Percentiles rank a stretch among this genome's conserved stretches.
Evolutionary conservation across 2,329 filamentous ascomycete genomes (phyloP).

Genomic region (Zasmidium cellare): DNA sequence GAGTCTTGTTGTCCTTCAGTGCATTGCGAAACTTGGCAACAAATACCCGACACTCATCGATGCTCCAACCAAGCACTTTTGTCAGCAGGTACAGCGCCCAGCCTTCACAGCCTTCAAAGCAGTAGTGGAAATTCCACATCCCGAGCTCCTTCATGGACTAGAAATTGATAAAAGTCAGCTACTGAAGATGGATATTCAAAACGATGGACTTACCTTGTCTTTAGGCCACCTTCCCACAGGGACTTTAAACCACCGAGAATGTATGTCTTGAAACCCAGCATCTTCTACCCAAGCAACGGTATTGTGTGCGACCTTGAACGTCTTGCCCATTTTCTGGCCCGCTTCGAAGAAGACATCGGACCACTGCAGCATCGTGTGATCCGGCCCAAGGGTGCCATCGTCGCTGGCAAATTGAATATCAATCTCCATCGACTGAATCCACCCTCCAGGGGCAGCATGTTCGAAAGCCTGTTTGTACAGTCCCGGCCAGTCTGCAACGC

Average conservation of each 20-base stretch:
- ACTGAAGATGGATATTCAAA: too few species aligned
- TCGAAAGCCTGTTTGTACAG: slow-evolving; percentile 1
- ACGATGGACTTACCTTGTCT: neutral
- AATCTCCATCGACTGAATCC: neutral
- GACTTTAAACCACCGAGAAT: slow-evolving; percentile 35
- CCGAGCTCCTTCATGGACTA: slow-evolving; percentile 2
- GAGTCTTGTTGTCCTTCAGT: slow-evolving; percentile 2
- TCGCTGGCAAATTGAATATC: slow-evolving; percentile 3
- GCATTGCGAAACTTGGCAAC: slow-evolving; percentile 5
- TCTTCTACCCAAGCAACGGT: slow-evolving; percentile 1
- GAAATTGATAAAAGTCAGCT: too few species aligned
- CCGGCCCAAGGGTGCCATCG: neutral
- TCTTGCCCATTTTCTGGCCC: slow-evolving; percentile 4
- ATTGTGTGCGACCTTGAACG: slow-evolving; percentile 1
- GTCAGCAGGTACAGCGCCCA: slow-evolving; percentile 7
- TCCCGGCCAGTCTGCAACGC: slow-evolving; percentile 2
- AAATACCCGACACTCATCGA: slow-evolving; percentile 1
- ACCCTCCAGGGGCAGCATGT: neutral
- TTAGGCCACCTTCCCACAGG: slow-evolving; percentile 6
- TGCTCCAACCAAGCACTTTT: slow-evolving; percentile 4
- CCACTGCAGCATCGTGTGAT: slow-evolving; percentile 3
- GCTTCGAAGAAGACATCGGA: slow-evolving; percentile 2
- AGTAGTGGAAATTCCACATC: slow-evolving; percentile 8
- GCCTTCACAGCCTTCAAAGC: slow-evolving; percentile 23
- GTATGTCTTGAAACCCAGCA: slow-evolving; percentile 28